A percentile compares a stretch with the other conserved stretches of the same genome.
phyloP scores from a whole-genome alignment of 495 filamentous ascomycete genomes.

The Cairneyella variabilis region DNA sequence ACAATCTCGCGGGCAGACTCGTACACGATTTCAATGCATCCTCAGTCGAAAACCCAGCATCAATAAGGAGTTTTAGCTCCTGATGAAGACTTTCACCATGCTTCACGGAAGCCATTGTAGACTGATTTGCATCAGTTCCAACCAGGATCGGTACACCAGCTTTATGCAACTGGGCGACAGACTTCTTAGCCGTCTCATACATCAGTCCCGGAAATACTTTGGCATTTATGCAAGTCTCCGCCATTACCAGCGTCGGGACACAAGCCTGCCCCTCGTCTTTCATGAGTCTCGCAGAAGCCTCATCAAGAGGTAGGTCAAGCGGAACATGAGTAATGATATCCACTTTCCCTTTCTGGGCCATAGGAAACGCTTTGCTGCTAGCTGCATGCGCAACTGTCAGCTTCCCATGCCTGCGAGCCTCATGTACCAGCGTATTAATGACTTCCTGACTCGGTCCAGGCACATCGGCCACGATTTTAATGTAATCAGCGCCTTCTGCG shows the following conservation, averaged over 20 bases:
- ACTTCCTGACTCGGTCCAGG: slow-evolving; percentile 29
- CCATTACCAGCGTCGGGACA: slow-evolving; percentile 32
- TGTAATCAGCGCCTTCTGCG: slow-evolving; percentile 35
- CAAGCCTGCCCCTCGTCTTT: slow-evolving; percentile 16
- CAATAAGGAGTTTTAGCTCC: not conserved
- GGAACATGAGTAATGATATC: slow-evolving; percentile 35
- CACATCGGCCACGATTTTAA: slow-evolving; percentile 36
- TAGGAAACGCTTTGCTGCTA: slow-evolving; percentile 13
- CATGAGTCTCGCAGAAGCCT: slow-evolving; percentile 16
- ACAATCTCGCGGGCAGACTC: slow-evolving; percentile 30
- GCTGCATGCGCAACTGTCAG: slow-evolving; percentile 31
- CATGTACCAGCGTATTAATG: slow-evolving; percentile 26
- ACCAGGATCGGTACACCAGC: slow-evolving; percentile 32
- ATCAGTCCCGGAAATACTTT: slow-evolving; percentile 21
- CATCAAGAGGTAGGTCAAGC: slow-evolving; percentile 26
- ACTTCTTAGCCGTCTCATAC: slow-evolving; percentile 25
- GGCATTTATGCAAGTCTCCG: slow-evolving; percentile 20
- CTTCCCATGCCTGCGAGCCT: slow-evolving; percentile 21
- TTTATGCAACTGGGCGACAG: slow-evolving; percentile 25
- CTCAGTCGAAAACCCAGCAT: not conserved
- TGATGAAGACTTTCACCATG: slow-evolving; percentile 20
- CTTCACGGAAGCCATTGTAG: slow-evolving; percentile 13
- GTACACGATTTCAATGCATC: slow-evolving; percentile 21
- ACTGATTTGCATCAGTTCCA: slow-evolving; percentile 33
- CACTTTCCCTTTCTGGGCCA: slow-evolving; percentile 25